Evolutionary conservation across 495 filamentous ascomycete genomes (phyloP), one percentile per base, ranked within the genome.

Genomic region (Xylaria nigripes): DNA sequence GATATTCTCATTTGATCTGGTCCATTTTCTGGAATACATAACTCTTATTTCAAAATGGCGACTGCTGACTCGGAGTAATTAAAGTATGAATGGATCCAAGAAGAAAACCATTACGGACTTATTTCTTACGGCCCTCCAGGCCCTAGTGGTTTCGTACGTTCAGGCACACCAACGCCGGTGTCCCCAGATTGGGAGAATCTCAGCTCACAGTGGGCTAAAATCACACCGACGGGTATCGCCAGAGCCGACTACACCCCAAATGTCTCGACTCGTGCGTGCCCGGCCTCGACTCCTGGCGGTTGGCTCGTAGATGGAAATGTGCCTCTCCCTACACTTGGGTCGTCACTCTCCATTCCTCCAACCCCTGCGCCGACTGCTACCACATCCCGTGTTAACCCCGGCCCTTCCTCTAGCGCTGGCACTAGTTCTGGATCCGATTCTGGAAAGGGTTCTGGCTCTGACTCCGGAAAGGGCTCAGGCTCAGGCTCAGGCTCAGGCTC

Each of bases 31-130:
- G n/a, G 23, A 24, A 18, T 2, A 10, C 23, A 15, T 8, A 1
- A 13, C 15, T 8, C 9, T 23, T 25, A 13, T 42, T 13, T 27
- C 13, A 32, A 30, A 43, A 24, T 19, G 10, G 23, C 12, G 23
- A 30, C 32, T 10, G 49, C 51, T 53, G 12, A 53, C 51, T 40
- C 4, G 0, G 12, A 8, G 18, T 1, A 2, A 36, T 45, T 46
- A n/a, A 8, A 53, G 51, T 55, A 55, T 15, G 89, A 95, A 68
- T 95, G 89, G 89, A 86, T 95, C 51, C 70, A 90, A 63, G 90
- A 94, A 68, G 72, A 78, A 43, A 95, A 94, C 67, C 70, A 89
- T 61, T 95, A 94, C 65, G 90, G 90, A 49, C 72, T 95, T 32
- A 81, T 95, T 65, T 84, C 77, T 40, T 95, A 95, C 65, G 89